phyloP scores from a whole-genome alignment of 2,329 filamentous ascomycete species.

The Phialemonium atrogriseum region DNA sequence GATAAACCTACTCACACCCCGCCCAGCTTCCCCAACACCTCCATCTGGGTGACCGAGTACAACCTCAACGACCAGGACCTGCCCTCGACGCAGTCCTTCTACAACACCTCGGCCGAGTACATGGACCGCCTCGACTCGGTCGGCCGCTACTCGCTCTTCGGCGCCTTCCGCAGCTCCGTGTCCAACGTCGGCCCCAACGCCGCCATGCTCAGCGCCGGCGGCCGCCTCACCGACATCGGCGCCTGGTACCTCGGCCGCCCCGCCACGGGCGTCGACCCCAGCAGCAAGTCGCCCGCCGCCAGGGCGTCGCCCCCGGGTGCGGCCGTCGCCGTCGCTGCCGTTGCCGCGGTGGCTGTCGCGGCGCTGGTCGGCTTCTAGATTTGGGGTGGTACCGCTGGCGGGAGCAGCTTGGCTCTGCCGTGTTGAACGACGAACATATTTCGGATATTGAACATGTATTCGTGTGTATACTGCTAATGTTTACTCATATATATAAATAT shows the following conservation, averaged over 20 bases:
- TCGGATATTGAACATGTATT: too few species aligned
- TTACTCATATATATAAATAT: too few species aligned
- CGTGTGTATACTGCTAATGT: too few species aligned
- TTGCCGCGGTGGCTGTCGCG: background rate
- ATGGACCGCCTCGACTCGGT: slow-evolving; percentile 58
- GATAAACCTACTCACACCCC: slow-evolving; percentile 10
- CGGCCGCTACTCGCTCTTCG: slow-evolving; percentile 67
- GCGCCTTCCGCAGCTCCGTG: slow-evolving; percentile 59
- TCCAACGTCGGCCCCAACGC: slow-evolving; percentile 70
- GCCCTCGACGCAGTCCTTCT: slow-evolving; percentile 52
- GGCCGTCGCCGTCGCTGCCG: background rate
- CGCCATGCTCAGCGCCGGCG: slow-evolving; percentile 60
- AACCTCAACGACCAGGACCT: slow-evolving; percentile 52
- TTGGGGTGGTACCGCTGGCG: background rate
- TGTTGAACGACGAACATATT: too few species aligned
- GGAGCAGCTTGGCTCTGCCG: too few species aligned
- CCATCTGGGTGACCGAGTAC: slow-evolving; percentile 76
- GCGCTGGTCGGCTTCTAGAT: slow-evolving; percentile 2
- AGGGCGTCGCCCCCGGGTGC: background rate
- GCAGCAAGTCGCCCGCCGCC: slow-evolving; percentile 4
- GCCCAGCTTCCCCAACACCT: slow-evolving; percentile 46
- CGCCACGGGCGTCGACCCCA: slow-evolving; percentile 35
- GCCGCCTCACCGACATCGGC: slow-evolving; percentile 67
- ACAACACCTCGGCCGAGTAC: slow-evolving; percentile 56
- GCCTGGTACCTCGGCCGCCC: slow-evolving; percentile 62